phyloP scores from a whole-genome alignment of 2,329 filamentous ascomycete genomes.

The Aspergillus glaucus region DNA sequence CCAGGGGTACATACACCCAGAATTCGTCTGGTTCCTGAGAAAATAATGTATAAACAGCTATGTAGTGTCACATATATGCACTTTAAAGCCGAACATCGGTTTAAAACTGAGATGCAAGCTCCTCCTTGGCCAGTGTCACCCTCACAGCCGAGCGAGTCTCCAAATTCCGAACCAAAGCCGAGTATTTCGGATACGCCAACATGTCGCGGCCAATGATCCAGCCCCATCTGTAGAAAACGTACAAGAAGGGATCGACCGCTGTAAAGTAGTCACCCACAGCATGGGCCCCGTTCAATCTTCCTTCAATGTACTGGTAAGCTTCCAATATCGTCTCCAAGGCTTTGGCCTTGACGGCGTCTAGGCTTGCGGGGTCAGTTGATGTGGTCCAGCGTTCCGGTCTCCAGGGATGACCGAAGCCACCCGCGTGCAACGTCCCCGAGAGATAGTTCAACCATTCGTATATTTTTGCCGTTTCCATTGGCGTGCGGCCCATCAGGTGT shows the following conservation, averaged over 20 bases:
- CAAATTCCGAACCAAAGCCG: not conserved
- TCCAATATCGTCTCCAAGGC: conserved; percentile 1
- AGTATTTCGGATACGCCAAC: conserved; percentile 1
- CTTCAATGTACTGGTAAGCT: conserved; percentile 1
- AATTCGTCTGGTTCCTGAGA: too few species aligned
- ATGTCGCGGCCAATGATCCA: conserved; percentile 11
- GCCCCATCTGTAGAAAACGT: conserved; percentile 29
- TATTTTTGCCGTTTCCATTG: conserved; percentile 22
- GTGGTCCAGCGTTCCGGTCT: conserved; percentile 20
- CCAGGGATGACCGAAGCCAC: conserved; percentile 20
- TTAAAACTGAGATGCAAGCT: too few species aligned
- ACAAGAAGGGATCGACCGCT: conserved; percentile 29
- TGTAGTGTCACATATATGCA: too few species aligned
- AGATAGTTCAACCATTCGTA: conserved; percentile 35
- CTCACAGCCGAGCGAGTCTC: too few species aligned
- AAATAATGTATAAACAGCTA: too few species aligned
- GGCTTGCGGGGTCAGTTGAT: conserved; percentile 6
- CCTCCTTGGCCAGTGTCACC: too few species aligned
- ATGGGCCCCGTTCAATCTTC: conserved; percentile 2
- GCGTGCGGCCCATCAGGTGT: conserved; percentile 23
- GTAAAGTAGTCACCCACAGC: conserved; percentile 25
- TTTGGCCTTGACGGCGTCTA: not conserved
- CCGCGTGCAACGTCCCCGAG: conserved; percentile 25
- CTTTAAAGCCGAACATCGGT: too few species aligned
- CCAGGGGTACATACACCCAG: too few species aligned